A percentile compares a stretch with the other conserved stretches of the same genome.
phyloP scores from a whole-genome alignment of 2,329 filamentous ascomycete species.

The Epichloe amarillans region DNA sequence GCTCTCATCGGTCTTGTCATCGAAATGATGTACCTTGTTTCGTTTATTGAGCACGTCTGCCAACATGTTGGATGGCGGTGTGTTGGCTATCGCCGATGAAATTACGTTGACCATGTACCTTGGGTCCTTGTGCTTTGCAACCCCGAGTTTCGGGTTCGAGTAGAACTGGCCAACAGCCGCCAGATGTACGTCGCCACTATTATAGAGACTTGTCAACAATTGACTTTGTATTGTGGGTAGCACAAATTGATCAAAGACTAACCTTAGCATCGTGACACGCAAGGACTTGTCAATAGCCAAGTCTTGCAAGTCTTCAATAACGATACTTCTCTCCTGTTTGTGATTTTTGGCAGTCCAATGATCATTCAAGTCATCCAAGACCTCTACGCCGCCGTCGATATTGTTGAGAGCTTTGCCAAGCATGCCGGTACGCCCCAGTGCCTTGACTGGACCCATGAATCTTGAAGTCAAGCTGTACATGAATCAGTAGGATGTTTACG shows the following conservation, averaged over 20 bases:
- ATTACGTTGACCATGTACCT: slow-evolving; percentile 95
- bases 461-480: slow-evolving; percentile 61
- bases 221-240: background rate
- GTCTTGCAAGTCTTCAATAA: slow-evolving; percentile 86
- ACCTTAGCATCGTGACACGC: slow-evolving; percentile 77
- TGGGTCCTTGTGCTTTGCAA: slow-evolving; percentile 82
- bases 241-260: slow-evolving; percentile 8
- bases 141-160: slow-evolving; percentile 66
- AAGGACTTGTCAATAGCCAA: slow-evolving; percentile 86
- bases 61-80: slow-evolving; percentile 74
- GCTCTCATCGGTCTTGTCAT: slow-evolving; percentile 73
- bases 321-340: slow-evolving; percentile 74
- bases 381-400: slow-evolving; percentile 83
- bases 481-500: slow-evolving; percentile 5
- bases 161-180: slow-evolving; percentile 91
- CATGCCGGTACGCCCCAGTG: slow-evolving; percentile 67
- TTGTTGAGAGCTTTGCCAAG: slow-evolving; percentile 73
- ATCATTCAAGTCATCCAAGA: slow-evolving; percentile 84
- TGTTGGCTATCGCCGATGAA: slow-evolving; percentile 88
- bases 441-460: slow-evolving; percentile 79
- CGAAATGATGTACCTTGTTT: slow-evolving; percentile 66
- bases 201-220: background rate
- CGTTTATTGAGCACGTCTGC: slow-evolving; percentile 88
- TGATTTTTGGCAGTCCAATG: slow-evolving; percentile 96
- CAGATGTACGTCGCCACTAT: slow-evolving; percentile 81